Conservation (phyloP, 1,284 basidiomycete species). For the Naganishia sp. region DNA sequence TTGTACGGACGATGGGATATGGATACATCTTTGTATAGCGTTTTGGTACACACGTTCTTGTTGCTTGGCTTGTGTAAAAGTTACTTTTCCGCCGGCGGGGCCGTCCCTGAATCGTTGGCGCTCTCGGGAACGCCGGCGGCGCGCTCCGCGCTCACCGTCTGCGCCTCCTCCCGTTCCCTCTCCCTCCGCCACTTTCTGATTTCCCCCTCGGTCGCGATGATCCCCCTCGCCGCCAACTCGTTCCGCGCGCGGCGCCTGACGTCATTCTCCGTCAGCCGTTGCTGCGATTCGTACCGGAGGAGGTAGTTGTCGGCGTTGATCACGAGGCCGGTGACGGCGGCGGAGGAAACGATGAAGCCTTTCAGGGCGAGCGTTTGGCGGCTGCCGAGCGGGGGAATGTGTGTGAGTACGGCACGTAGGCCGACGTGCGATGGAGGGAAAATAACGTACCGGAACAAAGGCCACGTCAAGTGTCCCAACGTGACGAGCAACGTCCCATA, state of each 20-base stretch:
- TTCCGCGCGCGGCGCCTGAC: slow-evolving; percentile 71
- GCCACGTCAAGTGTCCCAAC: slow-evolving; percentile 72
- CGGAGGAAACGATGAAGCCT: slow-evolving; percentile 61
- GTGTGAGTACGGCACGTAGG: too few species aligned
- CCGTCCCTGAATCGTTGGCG: too few species aligned
- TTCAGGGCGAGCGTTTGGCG: slow-evolving; percentile 79
- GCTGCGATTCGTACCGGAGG: slow-evolving; percentile 66
- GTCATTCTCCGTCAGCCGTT: slow-evolving; percentile 67
- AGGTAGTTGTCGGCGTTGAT: slow-evolving; percentile 75
- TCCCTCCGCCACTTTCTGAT: slow-evolving; percentile 74
- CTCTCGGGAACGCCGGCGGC: neutral
- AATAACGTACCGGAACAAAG: slow-evolving; percentile 66
- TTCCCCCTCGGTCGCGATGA: slow-evolving; percentile 77
- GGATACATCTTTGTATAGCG: slow-evolving; percentile 1
- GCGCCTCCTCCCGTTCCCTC: slow-evolving; percentile 47
- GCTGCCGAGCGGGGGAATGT: slow-evolving; percentile 51
- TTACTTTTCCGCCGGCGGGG: neutral
- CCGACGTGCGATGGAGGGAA: too few species aligned
- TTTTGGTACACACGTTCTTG: too few species aligned
- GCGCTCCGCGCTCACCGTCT: neutral
- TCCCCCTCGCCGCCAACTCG: slow-evolving; percentile 70
- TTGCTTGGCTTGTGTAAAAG: too few species aligned
- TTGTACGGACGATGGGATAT: slow-evolving; percentile 1
- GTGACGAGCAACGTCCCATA: slow-evolving; percentile 65
- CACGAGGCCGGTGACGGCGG: slow-evolving; percentile 67